A percentile compares a stretch with the other conserved stretches of the same genome.
Evolutionary conservation across 1,284 basidiomycete genomes (phyloP).

Genomic region (Heterobasidion occidentale): DNA sequence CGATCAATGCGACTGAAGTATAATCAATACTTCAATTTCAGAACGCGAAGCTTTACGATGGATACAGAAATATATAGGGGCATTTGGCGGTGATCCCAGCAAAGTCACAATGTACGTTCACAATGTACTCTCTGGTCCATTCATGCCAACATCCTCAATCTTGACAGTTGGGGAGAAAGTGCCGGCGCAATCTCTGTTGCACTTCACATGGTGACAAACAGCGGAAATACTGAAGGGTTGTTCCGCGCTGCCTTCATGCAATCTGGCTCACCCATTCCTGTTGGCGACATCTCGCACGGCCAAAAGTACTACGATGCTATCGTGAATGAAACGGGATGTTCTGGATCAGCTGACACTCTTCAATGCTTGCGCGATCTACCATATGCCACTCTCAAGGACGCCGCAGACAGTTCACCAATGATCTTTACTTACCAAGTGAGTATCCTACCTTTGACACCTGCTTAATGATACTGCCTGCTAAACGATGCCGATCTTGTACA

Average conservation of each 20-base stretch:
- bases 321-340: constrained; percentile 23
- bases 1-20: too few relatives aligned
- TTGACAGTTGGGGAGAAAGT: constrained; percentile 30
- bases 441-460: background rate
- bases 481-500: constrained; percentile 8
- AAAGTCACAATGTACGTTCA: constrained; percentile 43
- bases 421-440: constrained; percentile 20
- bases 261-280: constrained; percentile 25
- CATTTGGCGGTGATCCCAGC: constrained; percentile 35
- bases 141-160: too few relatives aligned
- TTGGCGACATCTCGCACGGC: constrained; percentile 20
- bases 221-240: constrained; percentile 21
- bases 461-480: background rate
- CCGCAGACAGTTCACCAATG: constrained; percentile 21
- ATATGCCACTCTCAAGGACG: constrained; percentile 19
- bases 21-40: constrained; percentile 12
- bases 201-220: constrained; percentile 21
- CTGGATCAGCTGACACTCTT: constrained; percentile 25
- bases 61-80: constrained; percentile 32
- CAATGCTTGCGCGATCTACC: constrained; percentile 32
- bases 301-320: constrained; percentile 27
- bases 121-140: background rate
- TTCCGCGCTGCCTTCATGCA: constrained; percentile 27
- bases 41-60: constrained; percentile 41
- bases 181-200: constrained; percentile 30